A percentile compares a stretch with the other conserved stretches of the same genome.
Evolutionary conservation across 1,284 basidiomycete genomes (phyloP).

Genomic region (Blastosporella zonata): DNA sequence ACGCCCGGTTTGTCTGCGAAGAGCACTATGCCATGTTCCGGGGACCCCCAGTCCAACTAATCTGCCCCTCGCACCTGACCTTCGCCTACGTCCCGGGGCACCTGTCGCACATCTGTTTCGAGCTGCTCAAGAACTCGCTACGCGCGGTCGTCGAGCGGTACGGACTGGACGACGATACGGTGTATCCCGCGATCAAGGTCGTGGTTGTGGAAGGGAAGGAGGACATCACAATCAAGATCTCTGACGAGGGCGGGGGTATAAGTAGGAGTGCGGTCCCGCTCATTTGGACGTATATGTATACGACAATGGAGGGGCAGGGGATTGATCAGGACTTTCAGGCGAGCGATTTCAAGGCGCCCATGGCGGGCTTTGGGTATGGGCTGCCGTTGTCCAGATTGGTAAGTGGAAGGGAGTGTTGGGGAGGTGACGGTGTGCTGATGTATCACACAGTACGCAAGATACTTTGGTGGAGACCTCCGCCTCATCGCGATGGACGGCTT

Average conservation of each 20-base stretch:
- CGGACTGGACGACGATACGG: conserved; percentile 78
- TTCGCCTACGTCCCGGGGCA: conserved; percentile 98
- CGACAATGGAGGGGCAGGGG: conserved; percentile 90
- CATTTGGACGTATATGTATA: conserved; percentile 99
- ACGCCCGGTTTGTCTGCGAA: conserved; percentile 97
- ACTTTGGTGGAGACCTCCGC: conserved; percentile 96
- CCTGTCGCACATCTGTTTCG: conserved; percentile 94
- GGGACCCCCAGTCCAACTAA: conserved; percentile 94
- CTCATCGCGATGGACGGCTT: conserved; percentile 98
- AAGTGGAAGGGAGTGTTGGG: conserved; percentile 37
- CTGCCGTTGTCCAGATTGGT: conserved; percentile 88
- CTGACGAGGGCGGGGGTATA: conserved; percentile 91
- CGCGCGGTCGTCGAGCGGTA: conserved; percentile 95
- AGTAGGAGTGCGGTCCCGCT: conserved; percentile 89
- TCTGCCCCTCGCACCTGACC: conserved; percentile 84
- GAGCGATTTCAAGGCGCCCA: conserved; percentile 96
- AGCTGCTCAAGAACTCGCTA: conserved; percentile 98
- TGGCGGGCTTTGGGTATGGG: conserved; percentile 98
- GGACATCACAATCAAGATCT: conserved; percentile 99
- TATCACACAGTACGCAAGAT: conserved; percentile 77
- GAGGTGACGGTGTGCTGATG: background rate
- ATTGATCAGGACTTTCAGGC: conserved; percentile 87
- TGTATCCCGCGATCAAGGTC: conserved; percentile 94
- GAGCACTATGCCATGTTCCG: conserved; percentile 97
- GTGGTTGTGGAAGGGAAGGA: conserved; percentile 93